Conservation (phyloP, 225 moss, liverwort and hornwort genomes). For the Physcomitrium patens region DNA sequence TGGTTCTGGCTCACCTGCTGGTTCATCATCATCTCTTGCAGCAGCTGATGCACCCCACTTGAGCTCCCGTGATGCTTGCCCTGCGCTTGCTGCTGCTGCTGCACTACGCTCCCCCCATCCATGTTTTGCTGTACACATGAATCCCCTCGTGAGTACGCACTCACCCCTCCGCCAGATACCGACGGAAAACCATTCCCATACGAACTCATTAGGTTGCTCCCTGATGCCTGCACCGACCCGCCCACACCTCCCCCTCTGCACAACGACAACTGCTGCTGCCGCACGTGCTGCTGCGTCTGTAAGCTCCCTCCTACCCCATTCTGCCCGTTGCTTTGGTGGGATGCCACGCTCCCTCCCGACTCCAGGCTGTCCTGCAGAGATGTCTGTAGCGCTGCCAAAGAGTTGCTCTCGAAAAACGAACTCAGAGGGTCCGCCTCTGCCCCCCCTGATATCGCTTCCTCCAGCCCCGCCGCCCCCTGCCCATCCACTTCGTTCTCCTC, state of each 20-base stretch:
- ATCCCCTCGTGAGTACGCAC: constrained; percentile 68
- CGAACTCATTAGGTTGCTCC: constrained; percentile 86
- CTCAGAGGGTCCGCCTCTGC: constrained; percentile 70
- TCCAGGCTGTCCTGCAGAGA: constrained; percentile 77
- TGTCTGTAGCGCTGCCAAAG: constrained; percentile 77
- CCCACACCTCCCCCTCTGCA: constrained; percentile 48
- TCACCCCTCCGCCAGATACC: constrained; percentile 71
- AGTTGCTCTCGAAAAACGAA: constrained; percentile 84
- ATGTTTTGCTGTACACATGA: constrained; percentile 73
- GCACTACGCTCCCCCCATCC: constrained; percentile 58
- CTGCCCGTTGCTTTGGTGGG: constrained; percentile 38
- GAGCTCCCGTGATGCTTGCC: constrained; percentile 60
- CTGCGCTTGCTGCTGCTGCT: constrained; percentile 75
- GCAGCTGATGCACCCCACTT: constrained; percentile 77
- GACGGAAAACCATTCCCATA: constrained; percentile 88
- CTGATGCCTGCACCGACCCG: constrained; percentile 81
- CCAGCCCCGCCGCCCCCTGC: constrained; percentile 55
- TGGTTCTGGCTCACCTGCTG: constrained; percentile 68
- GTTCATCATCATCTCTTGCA: constrained; percentile 98
- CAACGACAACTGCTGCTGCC: constrained; percentile 14
- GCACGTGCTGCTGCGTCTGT: constrained; percentile 47
- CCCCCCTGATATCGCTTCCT: constrained; percentile 69
- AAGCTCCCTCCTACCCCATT: constrained; percentile 66
- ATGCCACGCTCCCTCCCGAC: constrained; percentile 28
- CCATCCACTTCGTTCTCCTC: constrained; percentile 52